Percentiles rank a stretch among this genome's conserved stretches.
These are phyloP conservation scores for Rhodotorula graminis DNA, from an alignment of 768 basidiomycete species.

Conservation along the genomic window DNA sequence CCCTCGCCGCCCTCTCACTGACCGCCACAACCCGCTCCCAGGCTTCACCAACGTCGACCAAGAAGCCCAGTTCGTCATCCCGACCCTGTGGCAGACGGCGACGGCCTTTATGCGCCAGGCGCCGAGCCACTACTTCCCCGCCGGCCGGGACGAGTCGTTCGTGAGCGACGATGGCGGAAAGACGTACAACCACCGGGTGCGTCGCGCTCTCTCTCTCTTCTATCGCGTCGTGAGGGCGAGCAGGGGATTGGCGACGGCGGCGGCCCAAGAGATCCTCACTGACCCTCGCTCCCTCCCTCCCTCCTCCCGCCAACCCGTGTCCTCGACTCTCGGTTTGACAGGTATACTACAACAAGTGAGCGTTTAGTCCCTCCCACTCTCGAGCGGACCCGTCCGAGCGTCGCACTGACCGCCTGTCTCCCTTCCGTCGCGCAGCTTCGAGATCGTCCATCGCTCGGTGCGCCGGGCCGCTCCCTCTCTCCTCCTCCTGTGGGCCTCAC, in stretches of 20 bases:
- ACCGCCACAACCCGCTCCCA: not conserved
- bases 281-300: too few species aligned
- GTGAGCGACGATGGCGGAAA: slow-evolving; percentile 1
- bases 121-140: not conserved
- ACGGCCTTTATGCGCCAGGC: not conserved
- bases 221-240: not conserved
- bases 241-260: too few species aligned
- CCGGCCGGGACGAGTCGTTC: not conserved
- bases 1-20: too few species aligned
- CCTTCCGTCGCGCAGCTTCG: slow-evolving; percentile 11
- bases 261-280: too few species aligned
- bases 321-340: not conserved
- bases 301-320: too few species aligned
- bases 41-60: not conserved
- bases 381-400: too few species aligned
- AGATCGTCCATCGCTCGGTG: slow-evolving; percentile 19
- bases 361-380: too few species aligned
- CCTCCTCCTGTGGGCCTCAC: not conserved
- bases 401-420: too few species aligned
- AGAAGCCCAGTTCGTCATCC: not conserved
- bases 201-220: not conserved
- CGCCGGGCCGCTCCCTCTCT: not conserved
- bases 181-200: not conserved
- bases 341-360: slow-evolving; percentile 5
- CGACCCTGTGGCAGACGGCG: slow-evolving; percentile 7